Evolutionary conservation across 306 rosid species (phyloP).

Genomic region (Coriaria nepalensis): DNA sequence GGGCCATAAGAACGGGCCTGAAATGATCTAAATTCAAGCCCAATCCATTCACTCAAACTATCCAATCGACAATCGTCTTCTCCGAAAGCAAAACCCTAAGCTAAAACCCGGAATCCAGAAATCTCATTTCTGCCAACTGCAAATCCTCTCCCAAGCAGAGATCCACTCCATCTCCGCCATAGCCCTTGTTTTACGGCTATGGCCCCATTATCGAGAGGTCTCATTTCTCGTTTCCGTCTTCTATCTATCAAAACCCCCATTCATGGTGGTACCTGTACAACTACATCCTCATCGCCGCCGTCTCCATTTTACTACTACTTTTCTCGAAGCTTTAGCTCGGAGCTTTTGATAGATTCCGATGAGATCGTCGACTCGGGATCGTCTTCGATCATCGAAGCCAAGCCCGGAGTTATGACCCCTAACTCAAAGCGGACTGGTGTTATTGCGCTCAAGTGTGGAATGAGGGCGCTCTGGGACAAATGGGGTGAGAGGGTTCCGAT

Average conservation of each 20-base stretch:
- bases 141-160: too few relatives aligned
- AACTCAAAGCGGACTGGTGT: constrained; percentile 69
- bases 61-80: too few relatives aligned
- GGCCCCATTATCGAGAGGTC: constrained; percentile 61
- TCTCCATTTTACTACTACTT: constrained; percentile 6
- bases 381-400: constrained; percentile 36
- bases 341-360: constrained; percentile 16
- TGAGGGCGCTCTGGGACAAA: constrained; percentile 91
- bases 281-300: constrained; percentile 3
- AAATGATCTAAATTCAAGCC: too few relatives aligned
- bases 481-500: constrained; percentile 94
- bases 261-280: background rate
- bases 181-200: constrained; percentile 16
- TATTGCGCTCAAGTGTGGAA: constrained; percentile 84
- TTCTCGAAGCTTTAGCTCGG: constrained; percentile 32
- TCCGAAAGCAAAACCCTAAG: too few relatives aligned
- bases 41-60: too few relatives aligned
- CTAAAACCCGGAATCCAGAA: too few relatives aligned
- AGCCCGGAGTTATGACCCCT: constrained; percentile 37
- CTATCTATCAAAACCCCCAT: constrained; percentile 15
- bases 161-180: too few relatives aligned
- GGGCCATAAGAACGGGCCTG: too few relatives aligned
- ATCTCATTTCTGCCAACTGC: too few relatives aligned
- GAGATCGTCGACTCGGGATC: constrained; percentile 9
- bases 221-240: constrained; percentile 41